Conservation (phyloP, 164 flowering plant genomes). For the Buxus sempervirens region DNA sequence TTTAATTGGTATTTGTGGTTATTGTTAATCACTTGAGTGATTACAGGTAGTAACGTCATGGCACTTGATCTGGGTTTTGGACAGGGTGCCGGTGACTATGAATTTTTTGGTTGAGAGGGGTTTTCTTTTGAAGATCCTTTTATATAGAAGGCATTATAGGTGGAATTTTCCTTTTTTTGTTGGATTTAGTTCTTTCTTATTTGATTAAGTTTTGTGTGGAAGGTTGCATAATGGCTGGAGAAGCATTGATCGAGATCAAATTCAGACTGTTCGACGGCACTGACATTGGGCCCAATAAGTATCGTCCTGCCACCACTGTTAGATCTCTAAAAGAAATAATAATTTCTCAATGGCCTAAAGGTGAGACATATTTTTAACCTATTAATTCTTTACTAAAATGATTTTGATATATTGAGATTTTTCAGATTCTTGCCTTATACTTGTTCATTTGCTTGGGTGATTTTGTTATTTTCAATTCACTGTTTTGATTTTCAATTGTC, state of each 20-base stretch:
- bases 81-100: background rate
- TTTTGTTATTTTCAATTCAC: background rate
- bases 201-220: background rate
- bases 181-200: background rate
- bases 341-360: conserved; percentile 72
- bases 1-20: background rate
- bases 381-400: conserved; percentile 1
- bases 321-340: conserved; percentile 60
- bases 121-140: background rate
- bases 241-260: conserved; percentile 61
- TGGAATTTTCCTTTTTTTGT: too few species aligned
- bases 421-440: background rate
- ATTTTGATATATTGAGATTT: background rate
- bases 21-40: background rate
- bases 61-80: conserved; percentile 22
- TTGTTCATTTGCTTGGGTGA: background rate
- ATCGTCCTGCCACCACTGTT: conserved; percentile 46
- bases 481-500: background rate
- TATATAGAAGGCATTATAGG: background rate
- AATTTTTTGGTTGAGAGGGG: background rate
- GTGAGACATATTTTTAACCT: conserved; percentile 24
- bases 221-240: conserved; percentile 47
- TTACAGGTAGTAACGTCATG: background rate
- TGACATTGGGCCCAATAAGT: conserved; percentile 71
- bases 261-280: conserved; percentile 72